Evolutionary conservation across 2,329 filamentous ascomycete genomes (phyloP).

Genomic region (Fusarium tjaetaba): DNA sequence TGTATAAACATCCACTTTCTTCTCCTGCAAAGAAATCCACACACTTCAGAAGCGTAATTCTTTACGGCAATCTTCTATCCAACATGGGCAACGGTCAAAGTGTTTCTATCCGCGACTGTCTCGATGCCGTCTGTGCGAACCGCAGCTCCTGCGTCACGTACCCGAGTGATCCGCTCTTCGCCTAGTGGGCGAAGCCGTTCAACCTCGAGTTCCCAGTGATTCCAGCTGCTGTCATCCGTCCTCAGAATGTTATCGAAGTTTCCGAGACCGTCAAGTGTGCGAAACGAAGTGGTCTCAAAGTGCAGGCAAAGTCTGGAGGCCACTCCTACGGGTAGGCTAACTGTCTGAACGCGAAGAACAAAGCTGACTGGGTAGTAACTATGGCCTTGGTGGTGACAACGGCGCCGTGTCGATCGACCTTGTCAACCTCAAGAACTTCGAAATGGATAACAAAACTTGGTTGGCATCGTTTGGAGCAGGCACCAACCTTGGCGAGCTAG

Average conservation of each 20-base stretch:
- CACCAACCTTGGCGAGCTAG: slow-evolving; percentile 61
- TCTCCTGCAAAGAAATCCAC: neutral
- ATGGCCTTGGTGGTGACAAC: slow-evolving; percentile 59
- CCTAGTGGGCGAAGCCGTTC: slow-evolving; percentile 62
- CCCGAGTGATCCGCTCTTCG: slow-evolving; percentile 54
- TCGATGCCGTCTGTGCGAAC: slow-evolving; percentile 58
- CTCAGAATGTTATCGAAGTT: slow-evolving; percentile 63
- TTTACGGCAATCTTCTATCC: neutral
- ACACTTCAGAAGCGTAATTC: no score
- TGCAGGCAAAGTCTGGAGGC: slow-evolving; percentile 71
- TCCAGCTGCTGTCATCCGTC: slow-evolving; percentile 66
- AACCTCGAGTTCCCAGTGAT: slow-evolving; percentile 61
- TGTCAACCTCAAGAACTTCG: slow-evolving; percentile 61
- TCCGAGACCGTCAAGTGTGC: slow-evolving; percentile 68
- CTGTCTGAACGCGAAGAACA: fast-evolving
- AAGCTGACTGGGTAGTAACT: slow-evolving; percentile 45
- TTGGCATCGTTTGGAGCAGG: slow-evolving; percentile 66
- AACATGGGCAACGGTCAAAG: slow-evolving; percentile 57
- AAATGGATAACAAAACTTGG: slow-evolving; percentile 63
- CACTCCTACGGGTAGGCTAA: slow-evolving; percentile 69
- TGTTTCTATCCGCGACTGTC: slow-evolving; percentile 55
- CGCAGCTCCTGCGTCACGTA: slow-evolving; percentile 59
- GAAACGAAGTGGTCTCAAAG: slow-evolving; percentile 57
- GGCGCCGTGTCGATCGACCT: slow-evolving; percentile 66
- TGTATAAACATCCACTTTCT: neutral